Base-by-base conservation (phyloP, 257 asterid species). In the Oldenlandia corymbosa region DNA sequence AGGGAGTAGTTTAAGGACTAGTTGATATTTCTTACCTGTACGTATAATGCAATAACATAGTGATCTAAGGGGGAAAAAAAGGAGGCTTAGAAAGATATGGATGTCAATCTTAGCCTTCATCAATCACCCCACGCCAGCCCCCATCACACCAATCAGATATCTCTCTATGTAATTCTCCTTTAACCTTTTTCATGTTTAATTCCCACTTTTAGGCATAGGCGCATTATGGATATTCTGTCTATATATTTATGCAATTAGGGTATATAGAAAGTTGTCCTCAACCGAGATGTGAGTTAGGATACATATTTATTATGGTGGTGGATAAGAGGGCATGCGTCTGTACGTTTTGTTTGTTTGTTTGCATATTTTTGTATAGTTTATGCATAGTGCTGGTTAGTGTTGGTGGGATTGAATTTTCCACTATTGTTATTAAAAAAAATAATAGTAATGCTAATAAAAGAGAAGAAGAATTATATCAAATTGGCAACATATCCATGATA, bases 321-420 rank as follows among this genome's bases (percentile, higher is more conserved):
- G 49, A 27, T 28, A 9, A 20, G 24, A 28, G 16, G 50, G 63
- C 70, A 54, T 54, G 70, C 70, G 36, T 34, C 63, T 66, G 54
- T 41, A 27, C 27, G 31, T 54, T 54, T 42, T 53, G 45, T 66
- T 58, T 4, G 39, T n/a, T n/a, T n/a, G n/a, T n/a, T n/a, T 58
- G 32, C 50, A 14, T 49, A 34, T 20, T 32, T 21, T 5, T 58
- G 27, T 17, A 18, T 34, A 49, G 18, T 47, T 23, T 65, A 47
- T 48, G 7, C 27, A 16, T 47, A 17, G 58, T 58, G 47, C 34
- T n/a, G 56, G 23, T 32, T 32, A 23, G 59, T 50, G 59, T 47
- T 16, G 28, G 30, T 58, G 46, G 37, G 10, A 23, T 34, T 8
- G 2, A 18, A n/a, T 49, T 20, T 4, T 36, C 43, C 70, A 39